Evolutionary conservation across 371 early-diverging fungal species (phyloP), one percentile per base, ranked within the genome.

Genomic region (Saksenaea vasiformis): DNA sequence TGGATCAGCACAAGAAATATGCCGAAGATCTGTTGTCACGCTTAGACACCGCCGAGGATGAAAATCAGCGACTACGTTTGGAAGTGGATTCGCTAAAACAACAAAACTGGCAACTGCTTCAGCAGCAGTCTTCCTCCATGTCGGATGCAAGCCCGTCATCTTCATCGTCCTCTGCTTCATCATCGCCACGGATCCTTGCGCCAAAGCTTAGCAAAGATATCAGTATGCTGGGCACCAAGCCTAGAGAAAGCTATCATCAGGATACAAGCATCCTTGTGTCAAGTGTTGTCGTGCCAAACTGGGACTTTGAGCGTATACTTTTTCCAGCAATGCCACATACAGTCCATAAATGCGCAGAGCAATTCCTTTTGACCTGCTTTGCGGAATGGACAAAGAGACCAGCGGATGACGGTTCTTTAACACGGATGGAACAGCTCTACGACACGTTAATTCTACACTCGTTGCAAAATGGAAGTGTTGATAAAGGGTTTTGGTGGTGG

Each of bases 41-140:
- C 51, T 67, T 87, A 41, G 58, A 67, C 19, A 61, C 38, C n/a
- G 71, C 78, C 2, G 73, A 80, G 58, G 76, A 80, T 61, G 87
- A 88, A 67, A 87, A 86, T 71, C 61, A 67, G 64, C 71, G 73
- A 66, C 67, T 87, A 54, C 79, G 76, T 57, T 65, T 72, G 27
- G 83, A 87, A 66, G 43, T 87, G 13, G 76, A 80, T 34, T 56
- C 60, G 36, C 58, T 76, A 44, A 70, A 68, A 53, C 68, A 55
- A 28, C 71, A 71, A 62, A 71, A 71, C 55, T 22, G 51, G 24
- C 60, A 57, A 36, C 53, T 61, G 36, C 54, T 71, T 17, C 58
- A 31, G 27, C 53, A 54, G 34, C 38, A 57, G 31, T 19, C 59
- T 54, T 22, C 51, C 51, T 22, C 51, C 51, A 47, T 47, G 27